Percentiles rank a stretch among this genome's conserved stretches.
Conservation (phyloP, 371 early-diverging fungal genomes). For the Syncephalastrum contaminatum region DNA sequence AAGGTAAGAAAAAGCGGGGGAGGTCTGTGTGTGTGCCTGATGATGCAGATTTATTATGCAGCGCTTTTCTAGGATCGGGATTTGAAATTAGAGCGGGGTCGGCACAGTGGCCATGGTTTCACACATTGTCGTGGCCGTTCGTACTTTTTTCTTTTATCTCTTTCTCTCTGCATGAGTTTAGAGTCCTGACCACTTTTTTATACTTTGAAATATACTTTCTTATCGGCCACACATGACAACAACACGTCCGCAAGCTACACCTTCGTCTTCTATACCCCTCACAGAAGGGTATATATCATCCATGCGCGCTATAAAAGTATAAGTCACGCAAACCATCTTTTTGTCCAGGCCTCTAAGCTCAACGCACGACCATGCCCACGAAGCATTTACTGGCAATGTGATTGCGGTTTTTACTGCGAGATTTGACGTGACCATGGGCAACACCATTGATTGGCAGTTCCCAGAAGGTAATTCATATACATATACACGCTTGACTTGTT, state of each 20-base stretch:
- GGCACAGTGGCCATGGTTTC: too few relatives aligned
- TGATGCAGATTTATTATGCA: too few relatives aligned
- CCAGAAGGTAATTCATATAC: slow-evolving; percentile 33
- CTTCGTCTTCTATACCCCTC: slow-evolving; percentile 10
- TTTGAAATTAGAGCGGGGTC: too few relatives aligned
- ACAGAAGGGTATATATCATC: slow-evolving; percentile 8
- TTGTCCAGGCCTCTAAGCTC: background rate
- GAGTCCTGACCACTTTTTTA: too few relatives aligned
- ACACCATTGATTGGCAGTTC: slow-evolving; percentile 61
- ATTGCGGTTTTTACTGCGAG: slow-evolving; percentile 56
- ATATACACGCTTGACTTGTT: background rate
- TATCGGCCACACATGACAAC: too few relatives aligned
- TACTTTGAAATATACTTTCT: too few relatives aligned
- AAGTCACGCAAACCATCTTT: background rate
- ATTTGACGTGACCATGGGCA: slow-evolving; percentile 59
- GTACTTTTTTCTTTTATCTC: background rate
- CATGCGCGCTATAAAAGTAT: background rate
- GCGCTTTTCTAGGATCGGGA: too few relatives aligned
- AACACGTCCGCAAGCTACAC: too few relatives aligned
- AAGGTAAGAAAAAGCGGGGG: background rate
- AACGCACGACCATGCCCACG: background rate
- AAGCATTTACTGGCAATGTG: slow-evolving; percentile 19
- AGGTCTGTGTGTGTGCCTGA: too few relatives aligned
- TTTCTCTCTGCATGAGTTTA: too few relatives aligned
- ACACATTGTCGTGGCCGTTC: too few relatives aligned